Percentiles rank a stretch among this genome's conserved stretches.
These are phyloP conservation scores for Poteriospumella lacustris DNA, from an alignment of 108 stramenopile species.

Conservation along the genomic window DNA sequence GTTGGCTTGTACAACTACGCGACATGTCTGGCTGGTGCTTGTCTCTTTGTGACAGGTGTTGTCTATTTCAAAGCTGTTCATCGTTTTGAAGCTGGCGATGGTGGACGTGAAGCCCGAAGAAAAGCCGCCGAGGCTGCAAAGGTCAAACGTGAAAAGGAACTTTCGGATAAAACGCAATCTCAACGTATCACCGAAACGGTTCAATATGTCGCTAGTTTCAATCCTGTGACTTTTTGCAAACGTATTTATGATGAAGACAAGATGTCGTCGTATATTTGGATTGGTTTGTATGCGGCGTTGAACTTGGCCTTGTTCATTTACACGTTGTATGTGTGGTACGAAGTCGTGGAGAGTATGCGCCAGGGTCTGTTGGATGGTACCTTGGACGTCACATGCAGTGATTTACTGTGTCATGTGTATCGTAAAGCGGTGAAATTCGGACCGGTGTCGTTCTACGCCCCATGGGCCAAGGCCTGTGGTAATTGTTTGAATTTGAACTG, in stretches of 20 bases:
- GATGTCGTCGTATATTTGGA: constrained; percentile 31
- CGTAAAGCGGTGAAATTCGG: constrained; percentile 1
- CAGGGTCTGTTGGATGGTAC: constrained; percentile 24
- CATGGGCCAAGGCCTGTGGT: constrained; percentile 42
- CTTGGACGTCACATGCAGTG: constrained; percentile 16
- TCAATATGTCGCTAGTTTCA: not conserved
- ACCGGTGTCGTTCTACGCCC: constrained; percentile 25
- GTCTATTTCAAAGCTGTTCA: constrained; percentile 21
- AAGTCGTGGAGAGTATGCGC: constrained; percentile 15
- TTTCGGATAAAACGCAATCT: too few species aligned
- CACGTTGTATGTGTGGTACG: constrained; percentile 24
- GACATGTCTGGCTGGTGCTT: constrained; percentile 27
- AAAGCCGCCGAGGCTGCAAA: not conserved
- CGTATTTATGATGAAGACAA: constrained; percentile 29
- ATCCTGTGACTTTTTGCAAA: not conserved
- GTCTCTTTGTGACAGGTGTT: constrained; percentile 18
- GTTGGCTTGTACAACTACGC: constrained; percentile 17
- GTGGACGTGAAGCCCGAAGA: constrained; percentile 10
- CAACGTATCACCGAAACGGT: not conserved
- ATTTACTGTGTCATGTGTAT: constrained; percentile 2
- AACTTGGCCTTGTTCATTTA: constrained; percentile 25
- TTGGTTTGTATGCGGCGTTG: not conserved
- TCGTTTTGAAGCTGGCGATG: constrained; percentile 39
- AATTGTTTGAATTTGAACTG: constrained; percentile 41
- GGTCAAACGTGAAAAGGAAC: not conserved